phyloP scores from a whole-genome alignment of 768 basidiomycete genomes.

The Flagelloscypha sp. region DNA sequence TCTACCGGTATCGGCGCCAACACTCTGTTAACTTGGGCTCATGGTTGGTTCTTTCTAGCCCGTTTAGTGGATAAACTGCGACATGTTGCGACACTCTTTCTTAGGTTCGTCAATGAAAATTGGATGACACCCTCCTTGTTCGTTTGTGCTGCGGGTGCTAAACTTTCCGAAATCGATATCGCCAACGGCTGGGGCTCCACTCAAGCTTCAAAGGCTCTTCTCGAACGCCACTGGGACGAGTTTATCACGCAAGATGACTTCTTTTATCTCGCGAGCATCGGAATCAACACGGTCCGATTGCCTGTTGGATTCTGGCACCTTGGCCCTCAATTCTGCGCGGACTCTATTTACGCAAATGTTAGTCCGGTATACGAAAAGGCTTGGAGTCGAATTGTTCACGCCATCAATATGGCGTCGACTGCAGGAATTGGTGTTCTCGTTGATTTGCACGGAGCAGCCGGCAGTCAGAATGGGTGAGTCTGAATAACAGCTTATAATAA shows the following conservation, averaged over 20 bases:
- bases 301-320: slow-evolving; percentile 47
- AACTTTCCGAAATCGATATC: slow-evolving; percentile 55
- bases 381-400: slow-evolving; percentile 33
- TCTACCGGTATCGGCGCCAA: slow-evolving; percentile 58
- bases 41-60: slow-evolving; percentile 28
- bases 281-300: slow-evolving; percentile 54
- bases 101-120: slow-evolving; percentile 62
- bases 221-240: slow-evolving; percentile 69
- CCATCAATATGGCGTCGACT: slow-evolving; percentile 33
- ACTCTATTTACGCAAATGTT: slow-evolving; percentile 30
- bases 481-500: no score
- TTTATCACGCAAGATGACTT: slow-evolving; percentile 65
- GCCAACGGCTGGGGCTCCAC: slow-evolving; percentile 55
- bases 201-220: no score
- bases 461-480: slow-evolving; percentile 42
- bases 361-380: slow-evolving; percentile 36
- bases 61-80: neutral
- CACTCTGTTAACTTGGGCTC: slow-evolving; percentile 59
- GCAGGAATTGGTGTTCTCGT: slow-evolving; percentile 41
- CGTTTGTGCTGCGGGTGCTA: slow-evolving; percentile 41
- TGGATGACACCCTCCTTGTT: slow-evolving; percentile 73
- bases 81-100: slow-evolving; percentile 2
- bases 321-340: slow-evolving; percentile 25
- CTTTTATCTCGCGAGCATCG: slow-evolving; percentile 45
- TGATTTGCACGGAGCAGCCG: slow-evolving; percentile 47